Evolutionary conservation across 225 moss, liverwort and hornwort genomes (phyloP).

Genomic region (Antitrichia curtipendula): DNA sequence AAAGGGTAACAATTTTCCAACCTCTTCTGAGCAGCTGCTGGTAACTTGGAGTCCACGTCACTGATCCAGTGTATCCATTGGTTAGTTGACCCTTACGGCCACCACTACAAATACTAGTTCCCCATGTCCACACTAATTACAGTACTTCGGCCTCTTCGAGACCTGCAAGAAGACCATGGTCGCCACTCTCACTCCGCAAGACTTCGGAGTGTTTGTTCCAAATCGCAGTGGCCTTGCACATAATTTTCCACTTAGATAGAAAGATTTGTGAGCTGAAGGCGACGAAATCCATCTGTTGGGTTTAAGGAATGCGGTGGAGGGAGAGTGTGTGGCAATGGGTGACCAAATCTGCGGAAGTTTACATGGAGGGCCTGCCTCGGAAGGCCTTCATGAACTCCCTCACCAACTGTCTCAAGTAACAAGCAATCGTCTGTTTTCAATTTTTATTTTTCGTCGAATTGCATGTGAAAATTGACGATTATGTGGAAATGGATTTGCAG

Average conservation of each 20-base stretch:
- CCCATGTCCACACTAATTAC: background rate
- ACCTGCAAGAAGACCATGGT: background rate
- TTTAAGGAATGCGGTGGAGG: constrained; percentile 8
- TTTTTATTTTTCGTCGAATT: background rate
- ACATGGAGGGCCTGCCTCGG: constrained; percentile 56
- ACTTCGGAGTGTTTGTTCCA: background rate
- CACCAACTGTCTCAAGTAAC: constrained; percentile 45
- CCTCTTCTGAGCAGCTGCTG: background rate
- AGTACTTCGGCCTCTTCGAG: background rate
- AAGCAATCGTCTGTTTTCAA: background rate
- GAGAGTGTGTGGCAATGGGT: constrained; percentile 57
- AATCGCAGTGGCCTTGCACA: background rate
- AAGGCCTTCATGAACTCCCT: constrained; percentile 62
- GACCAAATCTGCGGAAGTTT: constrained; percentile 38
- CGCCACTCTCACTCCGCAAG: background rate
- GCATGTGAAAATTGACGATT: background rate
- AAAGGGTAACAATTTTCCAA: background rate
- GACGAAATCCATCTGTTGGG: background rate
- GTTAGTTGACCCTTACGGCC: background rate
- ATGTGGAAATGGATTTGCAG: background rate
- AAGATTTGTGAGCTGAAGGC: background rate
- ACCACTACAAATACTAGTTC: background rate
- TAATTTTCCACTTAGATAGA: background rate
- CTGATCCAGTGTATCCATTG: background rate
- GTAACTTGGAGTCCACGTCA: background rate